Conservation (phyloP, 257 asterid species). For the Solanum ossicruentum region DNA sequence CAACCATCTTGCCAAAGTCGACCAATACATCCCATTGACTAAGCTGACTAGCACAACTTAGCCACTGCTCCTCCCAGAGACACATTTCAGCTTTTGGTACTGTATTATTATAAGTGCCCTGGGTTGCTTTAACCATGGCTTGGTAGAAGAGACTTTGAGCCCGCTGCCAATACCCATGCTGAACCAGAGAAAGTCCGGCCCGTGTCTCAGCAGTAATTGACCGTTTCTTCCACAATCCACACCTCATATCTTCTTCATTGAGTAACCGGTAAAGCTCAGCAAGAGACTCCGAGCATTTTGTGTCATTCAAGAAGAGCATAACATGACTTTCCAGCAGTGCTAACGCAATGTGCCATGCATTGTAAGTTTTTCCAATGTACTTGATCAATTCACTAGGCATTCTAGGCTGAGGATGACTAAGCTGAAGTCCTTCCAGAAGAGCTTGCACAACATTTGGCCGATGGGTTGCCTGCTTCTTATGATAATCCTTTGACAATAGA, state of each 20-base stretch:
- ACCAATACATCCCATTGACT: conserved; percentile 97
- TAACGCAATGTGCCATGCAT: conserved; percentile 94
- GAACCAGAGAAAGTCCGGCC: conserved; percentile 95
- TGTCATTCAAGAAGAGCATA: conserved; percentile 80
- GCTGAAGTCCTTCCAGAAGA: conserved; percentile 94
- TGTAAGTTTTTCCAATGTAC: conserved; percentile 92
- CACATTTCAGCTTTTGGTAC: conserved; percentile 99
- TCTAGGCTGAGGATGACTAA: conserved; percentile 98
- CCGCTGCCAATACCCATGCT: conserved; percentile 98
- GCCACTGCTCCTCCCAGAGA: conserved; percentile 99
- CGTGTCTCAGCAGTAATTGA: conserved; percentile 88
- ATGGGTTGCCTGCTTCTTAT: conserved; percentile 85
- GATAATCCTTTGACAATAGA: conserved; percentile 91
- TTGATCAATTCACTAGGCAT: conserved; percentile 98
- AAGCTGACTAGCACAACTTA: conserved; percentile 84
- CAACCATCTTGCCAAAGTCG: conserved; percentile 87
- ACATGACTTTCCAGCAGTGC: conserved; percentile 96
- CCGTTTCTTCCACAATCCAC: conserved; percentile 98
- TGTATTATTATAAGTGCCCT: conserved; percentile 90
- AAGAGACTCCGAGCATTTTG: conserved; percentile 93
- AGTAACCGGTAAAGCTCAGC: conserved; percentile 98
- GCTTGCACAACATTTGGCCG: conserved; percentile 99
- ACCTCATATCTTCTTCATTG: conserved; percentile 98
- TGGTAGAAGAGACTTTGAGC: conserved; percentile 96
- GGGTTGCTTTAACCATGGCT: conserved; percentile 98